A percentile compares a stretch with the other conserved stretches of the same genome.
These are phyloP conservation scores for Penicillium digitatum DNA, from an alignment of 2,329 filamentous ascomycete species.

Conservation along the genomic window DNA sequence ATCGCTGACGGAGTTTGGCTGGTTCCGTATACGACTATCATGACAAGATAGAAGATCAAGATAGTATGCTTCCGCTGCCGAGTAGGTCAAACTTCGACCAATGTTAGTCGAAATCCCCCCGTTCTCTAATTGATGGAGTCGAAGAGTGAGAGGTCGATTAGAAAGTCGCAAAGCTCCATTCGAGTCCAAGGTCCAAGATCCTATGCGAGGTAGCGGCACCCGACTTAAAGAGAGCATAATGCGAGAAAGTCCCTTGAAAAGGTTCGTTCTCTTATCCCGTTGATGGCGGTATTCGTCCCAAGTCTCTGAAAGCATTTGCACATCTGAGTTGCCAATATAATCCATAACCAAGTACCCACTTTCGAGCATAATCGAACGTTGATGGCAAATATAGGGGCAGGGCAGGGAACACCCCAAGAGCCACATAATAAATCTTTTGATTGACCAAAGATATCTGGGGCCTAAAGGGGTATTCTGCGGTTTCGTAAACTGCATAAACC, in stretches of 20 bases:
- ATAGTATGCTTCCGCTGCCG: constrained; percentile 25
- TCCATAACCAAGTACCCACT: constrained; percentile 32
- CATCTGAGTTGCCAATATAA: constrained; percentile 23
- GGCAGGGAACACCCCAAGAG: constrained; percentile 21
- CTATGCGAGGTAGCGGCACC: constrained; percentile 31
- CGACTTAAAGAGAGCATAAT: constrained; percentile 23
- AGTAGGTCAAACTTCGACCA: constrained; percentile 30
- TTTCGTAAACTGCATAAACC: constrained; percentile 10
- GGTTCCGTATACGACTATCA: constrained; percentile 33
- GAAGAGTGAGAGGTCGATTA: constrained; percentile 38
- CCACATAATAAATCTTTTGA: constrained; percentile 20
- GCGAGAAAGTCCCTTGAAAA: constrained; percentile 20
- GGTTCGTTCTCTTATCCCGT: constrained; percentile 13
- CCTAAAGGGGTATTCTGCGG: constrained; percentile 14
- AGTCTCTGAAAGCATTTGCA: constrained; percentile 28
- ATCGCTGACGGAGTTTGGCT: constrained; percentile 34
- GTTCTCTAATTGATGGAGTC: constrained; percentile 35
- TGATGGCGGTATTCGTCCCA: constrained; percentile 25
- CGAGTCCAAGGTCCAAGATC: constrained; percentile 31
- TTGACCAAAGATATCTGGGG: constrained; percentile 20
- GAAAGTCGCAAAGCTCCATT: constrained; percentile 26
- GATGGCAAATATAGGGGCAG: constrained; percentile 24
- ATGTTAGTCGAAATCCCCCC: constrained; percentile 34
- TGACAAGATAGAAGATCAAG: constrained; percentile 34
- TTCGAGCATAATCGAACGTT: constrained; percentile 14